These are phyloP conservation scores for Infundibulicybe gibba DNA, from an alignment of 768 basidiomycete genomes.

Conservation along the genomic window DNA sequence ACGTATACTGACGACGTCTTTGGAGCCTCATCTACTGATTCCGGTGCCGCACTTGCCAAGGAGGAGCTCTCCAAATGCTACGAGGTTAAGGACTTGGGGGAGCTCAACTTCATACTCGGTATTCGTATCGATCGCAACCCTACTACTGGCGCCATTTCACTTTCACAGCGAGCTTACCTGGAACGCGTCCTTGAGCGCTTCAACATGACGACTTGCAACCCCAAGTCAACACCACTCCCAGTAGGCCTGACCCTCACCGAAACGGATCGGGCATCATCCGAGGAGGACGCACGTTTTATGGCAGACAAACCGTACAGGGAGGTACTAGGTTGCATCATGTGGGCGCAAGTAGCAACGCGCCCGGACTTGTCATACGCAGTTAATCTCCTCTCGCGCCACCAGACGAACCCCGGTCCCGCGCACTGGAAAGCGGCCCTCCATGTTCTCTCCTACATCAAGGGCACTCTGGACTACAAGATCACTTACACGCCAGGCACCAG, in stretches of 20 bases:
- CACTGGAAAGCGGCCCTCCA: conserved; percentile 38
- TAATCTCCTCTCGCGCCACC: conserved; percentile 14
- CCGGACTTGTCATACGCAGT: conserved; percentile 23
- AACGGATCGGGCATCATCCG: conserved; percentile 3
- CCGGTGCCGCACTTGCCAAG: conserved; percentile 5
- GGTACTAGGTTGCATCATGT: conserved; percentile 18
- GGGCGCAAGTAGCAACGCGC: conserved; percentile 16
- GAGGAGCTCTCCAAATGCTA: conserved; percentile 8
- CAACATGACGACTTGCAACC: conserved; percentile 15
- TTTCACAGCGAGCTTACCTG: conserved; percentile 13
- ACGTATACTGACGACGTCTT: conserved; percentile 13
- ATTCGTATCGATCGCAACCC: conserved; percentile 10
- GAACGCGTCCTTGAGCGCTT: conserved; percentile 14
- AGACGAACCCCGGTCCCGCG: conserved; percentile 16
- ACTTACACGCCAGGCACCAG: conserved; percentile 9
- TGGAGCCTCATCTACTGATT: conserved; percentile 7
- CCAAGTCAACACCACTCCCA: conserved; percentile 21
- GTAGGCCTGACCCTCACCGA: conserved; percentile 10
- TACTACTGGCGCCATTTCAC: conserved; percentile 11
- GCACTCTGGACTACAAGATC: conserved; percentile 19
- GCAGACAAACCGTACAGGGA: conserved; percentile 19
- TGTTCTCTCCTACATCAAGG: conserved; percentile 30
- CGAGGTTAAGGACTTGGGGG: conserved; percentile 10
- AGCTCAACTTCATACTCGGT: conserved; percentile 8
- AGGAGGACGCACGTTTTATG: conserved; percentile 15